Evolutionary conservation across 164 flowering plant species (phyloP).

Genomic region (Santalum album): DNA sequence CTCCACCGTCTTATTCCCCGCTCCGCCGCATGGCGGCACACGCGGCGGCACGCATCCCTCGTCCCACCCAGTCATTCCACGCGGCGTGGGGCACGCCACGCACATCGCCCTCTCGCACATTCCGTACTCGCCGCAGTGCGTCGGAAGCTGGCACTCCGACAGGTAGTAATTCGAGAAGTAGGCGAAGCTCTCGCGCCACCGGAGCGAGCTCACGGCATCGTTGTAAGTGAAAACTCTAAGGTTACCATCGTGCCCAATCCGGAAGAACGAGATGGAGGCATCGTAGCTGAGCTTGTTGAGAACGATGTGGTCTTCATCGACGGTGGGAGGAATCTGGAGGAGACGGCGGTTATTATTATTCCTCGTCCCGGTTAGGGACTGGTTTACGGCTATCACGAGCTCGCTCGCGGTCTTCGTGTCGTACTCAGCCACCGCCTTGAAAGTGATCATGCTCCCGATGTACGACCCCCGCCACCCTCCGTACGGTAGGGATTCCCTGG

Average conservation of each 20-base stretch:
- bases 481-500: background rate
- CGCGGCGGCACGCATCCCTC: constrained; percentile 17
- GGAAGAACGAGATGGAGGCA: constrained; percentile 13
- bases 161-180: background rate
- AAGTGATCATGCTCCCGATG: background rate
- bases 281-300: constrained; percentile 16
- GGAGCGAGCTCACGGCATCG: constrained; percentile 11
- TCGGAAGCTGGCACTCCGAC: constrained; percentile 21
- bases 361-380: background rate
- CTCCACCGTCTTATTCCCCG: constrained; percentile 1
- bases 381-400: background rate
- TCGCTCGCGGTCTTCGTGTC: constrained; percentile 6
- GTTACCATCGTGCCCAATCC: constrained; percentile 27
- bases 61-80: constrained; percentile 23
- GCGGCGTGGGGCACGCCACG: constrained; percentile 23
- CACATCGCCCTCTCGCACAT: constrained; percentile 20
- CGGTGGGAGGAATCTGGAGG: constrained; percentile 1
- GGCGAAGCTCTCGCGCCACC: background rate
- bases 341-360: background rate
- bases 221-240: constrained; percentile 20
- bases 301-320: background rate
- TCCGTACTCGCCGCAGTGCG: constrained; percentile 28
- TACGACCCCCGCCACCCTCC: background rate
- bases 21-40: constrained; percentile 14
- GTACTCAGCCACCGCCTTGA: background rate